Evolutionary conservation across 805 yeast species (phyloP), one percentile per base, ranked within the genome.

Genomic region (Candida maesae): DNA sequence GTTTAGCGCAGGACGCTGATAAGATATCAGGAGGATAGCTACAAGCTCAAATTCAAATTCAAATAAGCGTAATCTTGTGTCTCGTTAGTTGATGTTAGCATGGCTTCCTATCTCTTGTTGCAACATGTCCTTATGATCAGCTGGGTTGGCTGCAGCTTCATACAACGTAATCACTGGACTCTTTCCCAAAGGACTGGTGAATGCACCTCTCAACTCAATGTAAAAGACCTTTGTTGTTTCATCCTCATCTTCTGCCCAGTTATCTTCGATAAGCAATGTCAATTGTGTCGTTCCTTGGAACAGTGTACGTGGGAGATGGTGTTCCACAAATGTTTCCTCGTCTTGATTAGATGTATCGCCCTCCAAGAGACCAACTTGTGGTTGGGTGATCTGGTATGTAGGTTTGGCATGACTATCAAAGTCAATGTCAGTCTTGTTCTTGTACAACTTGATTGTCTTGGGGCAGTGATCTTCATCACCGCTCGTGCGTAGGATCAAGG

Each of bases 121-220:
- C 8, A 55, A 14, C 21, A 53, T 13, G 33, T 63, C 70, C 50
- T 73, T 78, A 60, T 91, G 97, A 58, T 90, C 97, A 1, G 82
- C 78, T 0, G 96, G 96, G 59, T 90, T 90, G 3, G 97, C 93
- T 0, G 96, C 95, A 41, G 89, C 76, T 63, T 91, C 98, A 60
- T 90, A 91, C 16, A 85, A 56, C 0, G 95, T 71, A 13, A 84
- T 71, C 14, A 87, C 76, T 0, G 96, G 95, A 31, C 84, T 86
- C 46, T 73, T 73, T 24, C 67, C 59, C 36, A 84, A 58, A 27
- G 71, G 76, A 6, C 75, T 68, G 13, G 56, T 51, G 44, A 61
- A 73, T 48, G 78, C 84, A 1, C 98, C 98, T 34, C 96, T 68
- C 19, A 91, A 60, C 42, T 95, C 97, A 33, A 90, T 63, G 51